Percentiles rank a stretch among this genome's conserved stretches.
phyloP scores from a whole-genome alignment of 2,329 filamentous ascomycete species.

The Colletotrichum plurivorum region DNA sequence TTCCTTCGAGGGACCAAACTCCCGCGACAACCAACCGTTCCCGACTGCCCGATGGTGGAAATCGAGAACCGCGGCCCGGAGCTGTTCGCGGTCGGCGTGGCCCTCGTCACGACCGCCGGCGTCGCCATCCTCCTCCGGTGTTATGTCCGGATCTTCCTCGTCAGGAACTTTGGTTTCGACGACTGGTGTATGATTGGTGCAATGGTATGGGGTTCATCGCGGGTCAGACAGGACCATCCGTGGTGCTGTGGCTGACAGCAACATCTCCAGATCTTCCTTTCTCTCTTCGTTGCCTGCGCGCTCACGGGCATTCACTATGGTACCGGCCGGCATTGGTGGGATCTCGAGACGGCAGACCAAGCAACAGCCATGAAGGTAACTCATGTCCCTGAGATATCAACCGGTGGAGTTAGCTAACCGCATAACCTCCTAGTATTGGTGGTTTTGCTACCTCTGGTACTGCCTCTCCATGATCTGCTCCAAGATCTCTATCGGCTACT shows the following conservation, averaged over 20 bases:
- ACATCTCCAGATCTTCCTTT: slow-evolving; percentile 49
- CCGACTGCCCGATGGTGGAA: slow-evolving; percentile 15
- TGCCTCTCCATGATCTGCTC: slow-evolving; percentile 54
- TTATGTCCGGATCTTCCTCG: slow-evolving; percentile 51
- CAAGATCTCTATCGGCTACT: slow-evolving; percentile 46
- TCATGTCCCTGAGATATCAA: not conserved
- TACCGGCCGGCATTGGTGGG: slow-evolving; percentile 55
- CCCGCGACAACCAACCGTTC: not conserved
- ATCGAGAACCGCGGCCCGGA: slow-evolving; percentile 51
- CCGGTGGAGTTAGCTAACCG: slow-evolving; percentile 36
- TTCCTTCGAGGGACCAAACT: too few species aligned
- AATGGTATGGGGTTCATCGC: slow-evolving; percentile 44
- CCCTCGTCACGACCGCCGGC: slow-evolving; percentile 46
- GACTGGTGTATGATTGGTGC: slow-evolving; percentile 57
- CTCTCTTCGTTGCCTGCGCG: slow-evolving; percentile 51
- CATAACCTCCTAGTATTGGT: slow-evolving; percentile 49
- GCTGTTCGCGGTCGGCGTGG: slow-evolving; percentile 51
- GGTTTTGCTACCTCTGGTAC: slow-evolving; percentile 57
- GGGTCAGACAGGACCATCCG: not conserved
- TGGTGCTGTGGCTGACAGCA: slow-evolving; percentile 1
- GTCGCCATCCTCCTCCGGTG: slow-evolving; percentile 49
- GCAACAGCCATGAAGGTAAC: slow-evolving; percentile 53
- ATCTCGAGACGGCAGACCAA: slow-evolving; percentile 48
- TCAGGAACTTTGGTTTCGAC: slow-evolving; percentile 57
- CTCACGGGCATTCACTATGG: slow-evolving; percentile 56